Evolutionary conservation across 495 filamentous ascomycete species (phyloP).

Genomic region (Xylaria sp.): DNA sequence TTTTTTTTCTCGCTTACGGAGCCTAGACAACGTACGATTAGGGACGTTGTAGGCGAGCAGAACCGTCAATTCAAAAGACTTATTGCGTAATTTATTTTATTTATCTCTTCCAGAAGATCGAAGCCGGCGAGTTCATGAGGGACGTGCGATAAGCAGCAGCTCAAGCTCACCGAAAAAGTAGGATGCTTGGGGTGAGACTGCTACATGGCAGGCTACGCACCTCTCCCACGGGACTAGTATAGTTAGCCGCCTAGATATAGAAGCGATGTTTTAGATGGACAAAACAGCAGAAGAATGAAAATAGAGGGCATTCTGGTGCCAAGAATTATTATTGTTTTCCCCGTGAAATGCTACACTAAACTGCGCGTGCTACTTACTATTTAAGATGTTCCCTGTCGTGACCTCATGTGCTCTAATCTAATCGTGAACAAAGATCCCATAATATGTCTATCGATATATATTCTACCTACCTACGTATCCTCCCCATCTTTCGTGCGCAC

Average conservation of each 20-base stretch:
- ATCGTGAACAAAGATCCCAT: neutral
- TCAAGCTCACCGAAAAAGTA: neutral
- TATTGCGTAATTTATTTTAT: neutral
- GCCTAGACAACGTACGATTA: constrained; percentile 1
- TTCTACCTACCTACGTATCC: constrained; percentile 32
- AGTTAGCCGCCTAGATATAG: constrained; percentile 7
- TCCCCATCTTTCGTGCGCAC: constrained; percentile 38
- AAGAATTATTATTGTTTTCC: neutral
- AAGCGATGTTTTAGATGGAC: constrained; percentile 2
- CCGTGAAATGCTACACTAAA: neutral
- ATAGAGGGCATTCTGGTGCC: neutral
- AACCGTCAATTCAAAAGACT: constrained; percentile 19
- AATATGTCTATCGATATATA: constrained; percentile 9
- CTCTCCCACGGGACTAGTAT: neutral
- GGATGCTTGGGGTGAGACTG: neutral
- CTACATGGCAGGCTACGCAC: no score
- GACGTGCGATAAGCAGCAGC: neutral
- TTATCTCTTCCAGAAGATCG: neutral
- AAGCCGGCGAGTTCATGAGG: neutral
- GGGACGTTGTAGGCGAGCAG: constrained; percentile 12
- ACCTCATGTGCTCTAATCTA: neutral
- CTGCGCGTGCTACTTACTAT: no score
- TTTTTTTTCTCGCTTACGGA: neutral
- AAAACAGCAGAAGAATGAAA: constrained; percentile 15
- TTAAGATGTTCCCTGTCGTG: neutral